These are phyloP conservation scores for Acrocalymma vagum DNA, from an alignment of 2,329 filamentous ascomycete genomes.

Conservation along the genomic window DNA sequence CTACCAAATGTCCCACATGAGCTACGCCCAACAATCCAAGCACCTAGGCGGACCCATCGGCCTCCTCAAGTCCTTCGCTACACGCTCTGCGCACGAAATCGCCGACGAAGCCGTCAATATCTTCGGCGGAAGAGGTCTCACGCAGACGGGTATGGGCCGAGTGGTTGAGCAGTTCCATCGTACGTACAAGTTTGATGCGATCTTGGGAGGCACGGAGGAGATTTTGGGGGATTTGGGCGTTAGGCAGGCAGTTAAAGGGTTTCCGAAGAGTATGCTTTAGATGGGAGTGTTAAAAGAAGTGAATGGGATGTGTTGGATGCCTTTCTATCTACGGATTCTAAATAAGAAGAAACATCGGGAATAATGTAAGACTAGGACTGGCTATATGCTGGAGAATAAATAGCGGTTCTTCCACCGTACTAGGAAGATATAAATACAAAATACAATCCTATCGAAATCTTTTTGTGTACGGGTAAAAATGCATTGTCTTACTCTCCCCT, in stretches of 20 bases:
- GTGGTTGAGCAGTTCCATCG: slow-evolving; percentile 86
- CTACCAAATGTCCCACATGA: slow-evolving; percentile 89
- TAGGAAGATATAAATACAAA: no score
- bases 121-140: slow-evolving; percentile 83
- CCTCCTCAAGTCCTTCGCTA: slow-evolving; percentile 80
- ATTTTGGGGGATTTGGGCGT: slow-evolving; percentile 83
- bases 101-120: slow-evolving; percentile 87
- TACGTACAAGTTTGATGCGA: slow-evolving; percentile 76
- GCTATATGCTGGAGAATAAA: no score
- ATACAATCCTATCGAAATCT: no score
- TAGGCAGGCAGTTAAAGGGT: slow-evolving; percentile 81
- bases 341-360: no score
- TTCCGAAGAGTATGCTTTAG: slow-evolving; percentile 85
- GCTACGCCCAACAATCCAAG: slow-evolving; percentile 77
- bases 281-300: slow-evolving; percentile 5
- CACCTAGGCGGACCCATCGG: slow-evolving; percentile 83
- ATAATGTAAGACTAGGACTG: no score
- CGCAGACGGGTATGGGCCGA: slow-evolving; percentile 82
- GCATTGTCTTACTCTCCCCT: no score
- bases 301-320: not conserved
- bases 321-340: no score
- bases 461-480: no score
- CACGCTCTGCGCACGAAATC: slow-evolving; percentile 80
- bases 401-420: no score
- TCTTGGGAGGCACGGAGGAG: slow-evolving; percentile 82